Evolutionary conservation across 768 basidiomycete genomes (phyloP).

Genomic region (Hemileccinum rubropunctum): DNA sequence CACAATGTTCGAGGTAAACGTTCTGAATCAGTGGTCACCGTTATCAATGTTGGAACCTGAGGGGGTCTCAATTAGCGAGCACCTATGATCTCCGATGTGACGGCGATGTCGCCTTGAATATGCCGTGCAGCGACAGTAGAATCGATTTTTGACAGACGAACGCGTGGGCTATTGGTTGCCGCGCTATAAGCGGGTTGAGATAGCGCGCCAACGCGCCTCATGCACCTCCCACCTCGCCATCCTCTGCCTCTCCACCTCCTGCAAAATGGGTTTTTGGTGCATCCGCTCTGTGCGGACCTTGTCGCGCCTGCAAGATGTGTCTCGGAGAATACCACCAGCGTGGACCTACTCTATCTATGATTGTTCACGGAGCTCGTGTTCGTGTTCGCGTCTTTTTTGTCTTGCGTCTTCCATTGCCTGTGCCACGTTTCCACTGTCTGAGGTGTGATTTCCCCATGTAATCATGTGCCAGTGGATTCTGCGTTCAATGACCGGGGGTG

Average conservation of each 20-base stretch:
- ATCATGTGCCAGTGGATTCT: constrained; percentile 1
- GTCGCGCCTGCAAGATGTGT: constrained; percentile 48
- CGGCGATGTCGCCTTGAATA: no score
- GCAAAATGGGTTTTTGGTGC: constrained; percentile 43
- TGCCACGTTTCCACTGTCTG: neutral
- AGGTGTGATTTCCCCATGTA: neutral
- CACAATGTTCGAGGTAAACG: no score
- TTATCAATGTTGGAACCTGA: no score
- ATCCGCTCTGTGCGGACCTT: constrained; percentile 47
- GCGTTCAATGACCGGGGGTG: neutral
- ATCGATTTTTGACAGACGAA: no score
- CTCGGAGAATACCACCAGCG: constrained; percentile 53
- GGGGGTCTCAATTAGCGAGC: no score
- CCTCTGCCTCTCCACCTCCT: constrained; percentile 40
- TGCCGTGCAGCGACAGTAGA: no score
- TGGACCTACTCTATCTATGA: constrained; percentile 62
- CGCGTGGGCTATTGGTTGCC: no score
- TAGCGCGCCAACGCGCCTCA: constrained; percentile 47
- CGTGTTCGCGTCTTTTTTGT: constrained; percentile 25
- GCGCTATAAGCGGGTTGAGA: no score
- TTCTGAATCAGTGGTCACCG: no score
- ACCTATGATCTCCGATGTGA: no score
- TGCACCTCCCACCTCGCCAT: constrained; percentile 50
- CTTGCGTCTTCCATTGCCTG: constrained; percentile 15
- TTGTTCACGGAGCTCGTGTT: constrained; percentile 41